Percentiles rank a stretch among this genome's conserved stretches.
phyloP scores from a whole-genome alignment of 192 early-diverging fungal species.

The Coemansia sp. region DNA sequence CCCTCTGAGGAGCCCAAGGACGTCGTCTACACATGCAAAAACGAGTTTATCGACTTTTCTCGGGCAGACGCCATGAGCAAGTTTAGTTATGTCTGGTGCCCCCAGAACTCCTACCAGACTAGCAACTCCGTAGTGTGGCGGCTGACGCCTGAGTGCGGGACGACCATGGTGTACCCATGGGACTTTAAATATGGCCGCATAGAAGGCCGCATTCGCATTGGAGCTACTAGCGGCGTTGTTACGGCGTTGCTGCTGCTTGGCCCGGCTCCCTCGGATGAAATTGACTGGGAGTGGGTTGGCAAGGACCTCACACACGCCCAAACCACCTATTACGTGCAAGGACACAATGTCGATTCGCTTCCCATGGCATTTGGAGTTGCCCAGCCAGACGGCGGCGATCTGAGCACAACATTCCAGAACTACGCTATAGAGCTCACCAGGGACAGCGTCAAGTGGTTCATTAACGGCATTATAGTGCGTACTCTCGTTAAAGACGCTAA shows the following conservation, averaged over 20 bases:
- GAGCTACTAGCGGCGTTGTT: slow-evolving; percentile 49
- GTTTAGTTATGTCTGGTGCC: slow-evolving; percentile 45
- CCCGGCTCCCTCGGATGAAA: slow-evolving; percentile 54
- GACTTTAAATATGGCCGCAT: slow-evolving; percentile 38
- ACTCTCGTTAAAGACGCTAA: slow-evolving; percentile 1
- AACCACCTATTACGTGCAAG: slow-evolving; percentile 56
- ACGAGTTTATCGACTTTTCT: slow-evolving; percentile 28
- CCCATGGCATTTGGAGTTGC: slow-evolving; percentile 31
- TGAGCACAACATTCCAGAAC: slow-evolving; percentile 52
- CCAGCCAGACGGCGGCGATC: slow-evolving; percentile 31
- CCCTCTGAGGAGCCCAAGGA: not conserved
- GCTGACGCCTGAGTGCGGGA: slow-evolving; percentile 44
- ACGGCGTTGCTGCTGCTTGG: slow-evolving; percentile 55
- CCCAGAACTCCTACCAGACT: slow-evolving; percentile 43
- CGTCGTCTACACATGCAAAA: slow-evolving; percentile 33
- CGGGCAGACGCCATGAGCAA: slow-evolving; percentile 28
- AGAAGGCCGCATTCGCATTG: slow-evolving; percentile 35
- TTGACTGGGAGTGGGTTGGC: slow-evolving; percentile 68
- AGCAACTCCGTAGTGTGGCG: slow-evolving; percentile 28
- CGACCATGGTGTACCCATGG: slow-evolving; percentile 37
- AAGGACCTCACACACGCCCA: slow-evolving; percentile 50
- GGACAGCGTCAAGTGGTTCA: slow-evolving; percentile 58
- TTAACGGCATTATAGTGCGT: slow-evolving; percentile 39
- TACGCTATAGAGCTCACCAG: slow-evolving; percentile 62
- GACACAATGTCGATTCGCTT: slow-evolving; percentile 31